These are phyloP conservation scores for Lagerstroemia speciosa DNA, from an alignment of 345 rosid species.

Conservation along the genomic window DNA sequence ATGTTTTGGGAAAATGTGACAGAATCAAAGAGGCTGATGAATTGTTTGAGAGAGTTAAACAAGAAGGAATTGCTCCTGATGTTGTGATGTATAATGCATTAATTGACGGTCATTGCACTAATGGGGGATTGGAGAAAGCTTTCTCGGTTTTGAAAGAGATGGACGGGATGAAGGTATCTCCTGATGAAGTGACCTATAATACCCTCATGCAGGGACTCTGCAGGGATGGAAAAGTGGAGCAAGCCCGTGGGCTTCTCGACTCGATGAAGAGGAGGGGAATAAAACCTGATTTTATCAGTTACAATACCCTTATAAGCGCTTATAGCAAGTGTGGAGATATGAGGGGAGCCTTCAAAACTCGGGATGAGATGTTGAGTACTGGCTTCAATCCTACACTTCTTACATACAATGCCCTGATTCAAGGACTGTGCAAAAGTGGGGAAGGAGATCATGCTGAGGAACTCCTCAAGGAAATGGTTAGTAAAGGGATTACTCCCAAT, in stretches of 20 bases:
- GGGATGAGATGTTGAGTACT: constrained; percentile 79
- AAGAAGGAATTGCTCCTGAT: constrained; percentile 45
- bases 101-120: constrained; percentile 72
- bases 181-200: constrained; percentile 89
- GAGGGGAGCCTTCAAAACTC: constrained; percentile 61
- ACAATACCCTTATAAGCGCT: constrained; percentile 82
- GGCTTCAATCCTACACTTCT: constrained; percentile 80
- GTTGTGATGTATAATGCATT: constrained; percentile 66
- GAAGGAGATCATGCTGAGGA: constrained; percentile 68
- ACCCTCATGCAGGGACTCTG: constrained; percentile 81
- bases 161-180: constrained; percentile 53
- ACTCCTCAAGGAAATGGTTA: constrained; percentile 71
- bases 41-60: constrained; percentile 48
- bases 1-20: constrained; percentile 1
- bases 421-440: constrained; percentile 62
- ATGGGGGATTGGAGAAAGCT: constrained; percentile 57
- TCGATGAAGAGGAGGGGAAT: constrained; percentile 79
- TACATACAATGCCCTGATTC: constrained; percentile 81
- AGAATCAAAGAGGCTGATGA: constrained; percentile 11
- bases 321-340: constrained; percentile 76
- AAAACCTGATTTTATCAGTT: constrained; percentile 72
- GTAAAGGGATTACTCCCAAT: constrained; percentile 74
- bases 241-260: constrained; percentile 75
- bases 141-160: constrained; percentile 57
- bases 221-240: constrained; percentile 69